Conservation (phyloP, 129 eudicot species). For the Saposhnikovia divaricata region DNA sequence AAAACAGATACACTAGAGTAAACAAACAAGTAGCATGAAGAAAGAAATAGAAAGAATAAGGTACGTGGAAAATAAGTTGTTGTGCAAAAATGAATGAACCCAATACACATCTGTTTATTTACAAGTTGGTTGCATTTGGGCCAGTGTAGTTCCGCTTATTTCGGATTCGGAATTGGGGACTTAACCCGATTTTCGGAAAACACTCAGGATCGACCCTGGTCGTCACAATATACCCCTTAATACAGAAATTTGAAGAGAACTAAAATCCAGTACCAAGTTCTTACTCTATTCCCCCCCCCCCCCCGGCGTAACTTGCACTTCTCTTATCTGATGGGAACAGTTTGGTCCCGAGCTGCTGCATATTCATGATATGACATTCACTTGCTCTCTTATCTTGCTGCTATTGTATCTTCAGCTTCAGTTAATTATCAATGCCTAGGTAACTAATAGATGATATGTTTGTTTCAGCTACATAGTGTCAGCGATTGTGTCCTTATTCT, state of each 20-base stretch:
- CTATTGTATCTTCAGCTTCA: background rate
- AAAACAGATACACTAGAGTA: too few relatives aligned
- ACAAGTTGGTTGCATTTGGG: too few relatives aligned
- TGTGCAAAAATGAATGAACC: too few relatives aligned
- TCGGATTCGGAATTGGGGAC: too few relatives aligned
- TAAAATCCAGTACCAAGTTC: background rate
- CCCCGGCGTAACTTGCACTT: background rate
- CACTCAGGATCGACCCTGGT: too few relatives aligned
- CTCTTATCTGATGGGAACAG: background rate
- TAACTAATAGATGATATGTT: background rate
- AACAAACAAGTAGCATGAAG: too few relatives aligned
- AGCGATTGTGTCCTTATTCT: slow-evolving; percentile 57
- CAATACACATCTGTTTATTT: too few relatives aligned
- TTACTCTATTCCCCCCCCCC: too few relatives aligned
- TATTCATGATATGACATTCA: background rate
- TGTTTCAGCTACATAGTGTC: slow-evolving; percentile 71
- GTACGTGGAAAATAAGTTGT: too few relatives aligned
- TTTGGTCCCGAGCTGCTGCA: background rate
- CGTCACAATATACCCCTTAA: background rate
- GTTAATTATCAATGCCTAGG: background rate
- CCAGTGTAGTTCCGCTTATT: too few relatives aligned
- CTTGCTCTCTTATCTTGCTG: background rate
- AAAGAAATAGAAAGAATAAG: too few relatives aligned
- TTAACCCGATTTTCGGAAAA: too few relatives aligned
- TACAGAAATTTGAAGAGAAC: background rate